These are phyloP conservation scores for Neurospora africana DNA, from an alignment of 495 filamentous ascomycete species.

Conservation along the genomic window DNA sequence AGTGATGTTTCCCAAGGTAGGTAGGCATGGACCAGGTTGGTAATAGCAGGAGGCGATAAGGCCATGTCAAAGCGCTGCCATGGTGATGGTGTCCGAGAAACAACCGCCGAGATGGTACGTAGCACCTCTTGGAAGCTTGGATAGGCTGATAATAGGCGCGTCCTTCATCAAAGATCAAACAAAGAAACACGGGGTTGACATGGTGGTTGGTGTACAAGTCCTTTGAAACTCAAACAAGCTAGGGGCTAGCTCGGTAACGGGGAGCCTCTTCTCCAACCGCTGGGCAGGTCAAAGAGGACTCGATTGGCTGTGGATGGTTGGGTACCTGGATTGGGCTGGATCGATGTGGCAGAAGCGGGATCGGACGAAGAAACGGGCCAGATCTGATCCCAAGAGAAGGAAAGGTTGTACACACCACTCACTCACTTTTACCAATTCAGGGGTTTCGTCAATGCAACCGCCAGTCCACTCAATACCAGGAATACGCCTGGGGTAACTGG, in stretches of 20 bases:
- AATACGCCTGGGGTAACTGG: not conserved
- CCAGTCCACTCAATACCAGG: not conserved
- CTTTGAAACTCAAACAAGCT: slow-evolving; percentile 17
- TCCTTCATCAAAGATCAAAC: slow-evolving; percentile 4
- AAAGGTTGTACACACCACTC: not conserved
- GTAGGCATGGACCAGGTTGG: not conserved
- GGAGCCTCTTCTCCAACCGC: slow-evolving; percentile 11
- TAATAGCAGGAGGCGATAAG: not conserved
- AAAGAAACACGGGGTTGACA: slow-evolving; percentile 12
- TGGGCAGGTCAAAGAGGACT: not conserved
- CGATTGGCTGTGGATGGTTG: not conserved
- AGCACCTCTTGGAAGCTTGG: slow-evolving; percentile 1
- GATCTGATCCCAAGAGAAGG: not conserved
- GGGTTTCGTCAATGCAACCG: slow-evolving; percentile 10
- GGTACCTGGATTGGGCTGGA: not conserved
- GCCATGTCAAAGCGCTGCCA: not conserved
- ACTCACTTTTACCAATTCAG: not conserved
- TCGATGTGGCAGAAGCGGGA: slow-evolving; percentile 1
- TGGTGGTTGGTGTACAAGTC: slow-evolving; percentile 10
- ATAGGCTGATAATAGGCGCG: slow-evolving; percentile 1
- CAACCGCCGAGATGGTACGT: not conserved
- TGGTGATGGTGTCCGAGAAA: not conserved
- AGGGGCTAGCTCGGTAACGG: slow-evolving; percentile 4
- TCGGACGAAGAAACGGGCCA: slow-evolving; percentile 6
- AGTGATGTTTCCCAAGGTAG: not conserved